Percentiles rank a stretch among this genome's conserved stretches.
Evolutionary conservation across 139 green algal genomes (phyloP).

Genomic region (Volvox reticuliferus): DNA sequence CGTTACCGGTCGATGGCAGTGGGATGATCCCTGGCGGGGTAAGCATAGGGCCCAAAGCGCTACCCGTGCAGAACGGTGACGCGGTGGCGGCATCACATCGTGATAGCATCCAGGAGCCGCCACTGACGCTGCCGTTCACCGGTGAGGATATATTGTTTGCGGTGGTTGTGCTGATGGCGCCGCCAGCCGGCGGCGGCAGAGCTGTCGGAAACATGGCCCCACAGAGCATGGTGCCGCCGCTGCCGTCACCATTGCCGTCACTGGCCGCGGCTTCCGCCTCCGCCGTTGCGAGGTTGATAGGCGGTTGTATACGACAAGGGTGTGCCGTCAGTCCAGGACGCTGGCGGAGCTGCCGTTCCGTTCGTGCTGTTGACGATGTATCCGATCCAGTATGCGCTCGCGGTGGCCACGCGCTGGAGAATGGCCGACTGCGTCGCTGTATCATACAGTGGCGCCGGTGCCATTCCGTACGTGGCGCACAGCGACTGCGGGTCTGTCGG

Average conservation of each 20-base stretch:
- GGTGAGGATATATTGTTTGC: not conserved
- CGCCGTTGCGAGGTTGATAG: not conserved
- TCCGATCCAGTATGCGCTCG: not conserved
- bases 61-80: conserved; percentile 14
- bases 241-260: not conserved
- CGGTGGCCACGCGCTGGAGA: not conserved
- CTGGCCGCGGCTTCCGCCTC: not conserved
- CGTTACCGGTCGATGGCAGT: not conserved
- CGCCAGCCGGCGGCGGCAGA: not conserved
- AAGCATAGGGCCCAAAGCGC: not conserved
- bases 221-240: not conserved
- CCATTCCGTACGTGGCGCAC: conserved; percentile 21
- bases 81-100: not conserved
- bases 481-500: not conserved
- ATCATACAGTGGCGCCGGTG: not conserved
- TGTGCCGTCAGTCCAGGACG: not conserved
- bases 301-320: not conserved
- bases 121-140: not conserved
- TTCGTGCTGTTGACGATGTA: not conserved
- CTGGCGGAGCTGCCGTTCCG: not conserved
- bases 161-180: not conserved
- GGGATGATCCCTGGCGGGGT: not conserved
- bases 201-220: not conserved
- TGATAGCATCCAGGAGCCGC: not conserved
- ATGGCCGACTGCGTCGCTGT: not conserved